phyloP scores from a whole-genome alignment of 805 yeast species.

The Maudiozyma bulderi region DNA sequence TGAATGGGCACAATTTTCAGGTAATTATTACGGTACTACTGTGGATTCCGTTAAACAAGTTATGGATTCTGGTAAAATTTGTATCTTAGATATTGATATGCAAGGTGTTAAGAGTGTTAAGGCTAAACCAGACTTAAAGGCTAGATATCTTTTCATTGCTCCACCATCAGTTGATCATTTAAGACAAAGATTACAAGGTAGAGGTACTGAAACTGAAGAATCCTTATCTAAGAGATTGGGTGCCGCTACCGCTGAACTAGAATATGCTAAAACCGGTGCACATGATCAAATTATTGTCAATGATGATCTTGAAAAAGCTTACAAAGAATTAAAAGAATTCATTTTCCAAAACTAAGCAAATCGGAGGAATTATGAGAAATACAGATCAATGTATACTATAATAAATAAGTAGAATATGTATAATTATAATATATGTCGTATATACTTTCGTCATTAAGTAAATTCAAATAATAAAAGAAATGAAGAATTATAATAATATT shows the following conservation, averaged over 20 bases:
- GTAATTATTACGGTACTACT: constrained; percentile 94
- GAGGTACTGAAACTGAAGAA: constrained; percentile 94
- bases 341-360: constrained; percentile 37
- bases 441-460: no score
- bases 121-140: constrained; percentile 59
- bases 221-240: constrained; percentile 71
- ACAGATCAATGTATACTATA: not conserved
- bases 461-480: not conserved
- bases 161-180: constrained; percentile 87
- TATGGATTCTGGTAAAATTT: constrained; percentile 52
- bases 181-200: constrained; percentile 62
- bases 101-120: constrained; percentile 95
- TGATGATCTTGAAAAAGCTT: constrained; percentile 86
- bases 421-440: not conserved
- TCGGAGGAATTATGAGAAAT: not conserved
- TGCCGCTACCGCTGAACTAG: constrained; percentile 85
- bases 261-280: constrained; percentile 80
- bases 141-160: constrained; percentile 76
- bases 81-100: constrained; percentile 96
- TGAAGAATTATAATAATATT: no score
- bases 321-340: constrained; percentile 67
- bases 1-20: constrained; percentile 97
- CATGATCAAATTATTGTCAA: constrained; percentile 85
- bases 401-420: not conserved
- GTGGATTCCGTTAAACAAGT: constrained; percentile 67